Evolutionary conservation across 2,329 filamentous ascomycete species (phyloP), one percentile per base, ranked within the genome.

Genomic region (Simplicillium aogashimaense): DNA sequence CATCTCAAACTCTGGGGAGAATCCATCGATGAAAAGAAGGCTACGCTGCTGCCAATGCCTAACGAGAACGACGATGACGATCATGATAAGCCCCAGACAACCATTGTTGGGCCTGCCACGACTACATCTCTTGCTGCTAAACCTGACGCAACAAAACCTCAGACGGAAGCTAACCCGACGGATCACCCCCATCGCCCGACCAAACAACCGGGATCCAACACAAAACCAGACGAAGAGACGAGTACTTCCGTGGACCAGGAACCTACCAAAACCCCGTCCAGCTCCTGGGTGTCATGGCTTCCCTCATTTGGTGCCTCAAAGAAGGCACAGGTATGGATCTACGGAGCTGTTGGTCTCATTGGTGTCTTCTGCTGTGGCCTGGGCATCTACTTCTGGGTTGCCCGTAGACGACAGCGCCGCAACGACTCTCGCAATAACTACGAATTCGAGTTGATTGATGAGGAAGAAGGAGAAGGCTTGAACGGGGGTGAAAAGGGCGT

Each of bases 1-100:
- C 85, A 86, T 53, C 70, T 98, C 43, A 94, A 90, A 57, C 74
- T 98, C 3, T 98, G 88, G 87, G 92, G 92, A 45, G 89, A 95
- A 60, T 73, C 76, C 44, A 85, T 86, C 50, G 86, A 97, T 55
- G 73, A 78, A 29, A 67, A 72, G 37, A 85, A 84, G 56, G 82
- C 89, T 39, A 73, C 65, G 7, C 69, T 83, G 4, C 76, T 94
- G 13, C 90, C 92, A 7, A 76, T 95, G 67, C 92, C 92, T 0
- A 78, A 75, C 6, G 83, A 84, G 37, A 69, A 86, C 35, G 90
- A 95, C 47, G 87, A 97, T 54, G 80, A 83, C 43, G 79, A 95
- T 53, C 85, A 89, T 58, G 81, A 83, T 49, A 64, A 74, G 47
- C 76, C 78, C 20, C 62, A 55, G 65, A 88, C 65, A 62, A 83